Evolutionary conservation across 495 filamentous ascomycete genomes (phyloP).

Genomic region (Achaetomiella virescens): DNA sequence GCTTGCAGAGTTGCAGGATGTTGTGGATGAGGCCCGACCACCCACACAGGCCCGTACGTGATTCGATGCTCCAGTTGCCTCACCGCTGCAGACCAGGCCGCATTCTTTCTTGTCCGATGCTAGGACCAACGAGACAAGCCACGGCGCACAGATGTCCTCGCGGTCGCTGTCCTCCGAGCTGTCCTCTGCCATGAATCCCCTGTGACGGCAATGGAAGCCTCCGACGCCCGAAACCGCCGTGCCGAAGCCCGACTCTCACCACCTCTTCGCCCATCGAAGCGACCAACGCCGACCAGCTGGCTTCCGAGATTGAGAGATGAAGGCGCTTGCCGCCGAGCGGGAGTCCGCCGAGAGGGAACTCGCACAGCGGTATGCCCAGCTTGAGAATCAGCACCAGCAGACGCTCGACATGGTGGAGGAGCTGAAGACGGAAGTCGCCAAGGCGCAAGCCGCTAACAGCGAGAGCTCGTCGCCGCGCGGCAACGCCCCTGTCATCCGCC

Average conservation of each 20-base stretch:
- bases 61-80: conserved; percentile 52
- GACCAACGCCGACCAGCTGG: conserved; percentile 31
- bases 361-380: conserved; percentile 67
- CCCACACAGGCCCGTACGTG: conserved; percentile 43
- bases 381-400: conserved; percentile 75
- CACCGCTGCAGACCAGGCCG: conserved; percentile 58
- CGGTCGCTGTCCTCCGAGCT: conserved; percentile 95
- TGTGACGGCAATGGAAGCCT: conserved; percentile 51
- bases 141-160: conserved; percentile 76
- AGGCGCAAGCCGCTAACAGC: conserved; percentile 52
- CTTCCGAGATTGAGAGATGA: conserved; percentile 66
- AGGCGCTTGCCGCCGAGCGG: conserved; percentile 64
- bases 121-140: conserved; percentile 67
- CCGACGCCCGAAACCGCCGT: conserved; percentile 48
- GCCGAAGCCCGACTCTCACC: conserved; percentile 30
- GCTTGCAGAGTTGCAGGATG: conserved; percentile 77
- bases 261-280: conserved; percentile 26
- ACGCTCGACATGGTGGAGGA: conserved; percentile 81
- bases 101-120: conserved; percentile 89
- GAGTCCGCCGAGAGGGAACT: conserved; percentile 65
- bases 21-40: conserved; percentile 77
- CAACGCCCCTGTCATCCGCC: conserved; percentile 67
- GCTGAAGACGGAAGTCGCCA: conserved; percentile 77
- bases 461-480: conserved; percentile 59
- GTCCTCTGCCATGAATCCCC: conserved; percentile 87